These are phyloP conservation scores for Curvularia lunata DNA, from an alignment of 2,329 filamentous ascomycete species.

Conservation along the genomic window DNA sequence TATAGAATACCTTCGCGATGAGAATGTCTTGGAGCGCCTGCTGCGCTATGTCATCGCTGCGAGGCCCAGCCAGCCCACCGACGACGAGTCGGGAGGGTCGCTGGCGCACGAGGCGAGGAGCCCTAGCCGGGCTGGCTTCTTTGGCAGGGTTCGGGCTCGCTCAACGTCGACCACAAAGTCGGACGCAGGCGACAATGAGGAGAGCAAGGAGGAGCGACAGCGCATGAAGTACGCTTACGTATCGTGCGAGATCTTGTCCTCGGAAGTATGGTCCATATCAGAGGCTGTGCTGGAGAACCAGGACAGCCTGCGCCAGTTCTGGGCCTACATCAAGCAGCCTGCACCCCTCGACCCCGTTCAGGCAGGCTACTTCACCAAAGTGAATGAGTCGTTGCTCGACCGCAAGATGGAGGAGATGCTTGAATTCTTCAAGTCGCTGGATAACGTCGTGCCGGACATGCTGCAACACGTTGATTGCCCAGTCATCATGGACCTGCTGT, in stretches of 20 bases:
- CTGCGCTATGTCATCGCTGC: conserved; percentile 92
- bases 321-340: conserved; percentile 85
- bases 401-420: conserved; percentile 99
- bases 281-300: conserved; percentile 90
- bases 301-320: conserved; percentile 80
- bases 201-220: conserved; percentile 85
- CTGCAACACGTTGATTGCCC: conserved; percentile 94
- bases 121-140: conserved; percentile 52
- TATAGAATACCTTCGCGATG: conserved; percentile 91
- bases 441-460: conserved; percentile 82
- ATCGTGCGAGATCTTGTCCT: conserved; percentile 89
- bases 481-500: conserved; percentile 95
- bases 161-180: conserved; percentile 54
- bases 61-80: conserved; percentile 55
- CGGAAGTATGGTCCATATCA: conserved; percentile 95
- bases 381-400: conserved; percentile 96
- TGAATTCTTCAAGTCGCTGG: conserved; percentile 81
- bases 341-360: conserved; percentile 89
- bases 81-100: conserved; percentile 51
- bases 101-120: conserved; percentile 52
- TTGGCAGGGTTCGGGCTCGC: conserved; percentile 53
- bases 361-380: conserved; percentile 97
- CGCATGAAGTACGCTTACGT: conserved; percentile 94
- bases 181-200: conserved; percentile 53
- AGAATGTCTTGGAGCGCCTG: conserved; percentile 80